Conservation (phyloP, 2,329 filamentous ascomycete genomes). For the Monosporascus sp. region DNA sequence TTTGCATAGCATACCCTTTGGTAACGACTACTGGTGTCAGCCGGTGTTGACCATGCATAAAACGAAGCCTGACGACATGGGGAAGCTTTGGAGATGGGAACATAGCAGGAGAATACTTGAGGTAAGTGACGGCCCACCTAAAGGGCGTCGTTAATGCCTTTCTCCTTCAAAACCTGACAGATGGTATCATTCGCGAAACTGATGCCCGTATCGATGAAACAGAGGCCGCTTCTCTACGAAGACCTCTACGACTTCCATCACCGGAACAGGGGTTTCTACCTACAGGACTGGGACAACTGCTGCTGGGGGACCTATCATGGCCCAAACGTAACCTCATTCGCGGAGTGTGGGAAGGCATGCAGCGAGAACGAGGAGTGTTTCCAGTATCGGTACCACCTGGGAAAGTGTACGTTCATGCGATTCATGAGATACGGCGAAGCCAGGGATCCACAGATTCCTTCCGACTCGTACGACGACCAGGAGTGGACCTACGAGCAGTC, state of each 20-base stretch:
- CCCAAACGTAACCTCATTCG: conserved; percentile 5
- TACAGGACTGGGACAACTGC: conserved; percentile 5
- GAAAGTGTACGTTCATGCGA: conserved; percentile 13
- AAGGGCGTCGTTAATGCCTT: neutral
- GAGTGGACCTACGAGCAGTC: conserved; percentile 3
- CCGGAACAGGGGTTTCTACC: neutral
- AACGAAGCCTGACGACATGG: conserved; percentile 41
- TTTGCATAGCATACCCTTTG: conserved; percentile 43
- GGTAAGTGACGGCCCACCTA: conserved; percentile 19
- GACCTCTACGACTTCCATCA: conserved; percentile 34
- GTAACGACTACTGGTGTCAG: conserved; percentile 44
- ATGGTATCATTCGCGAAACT: conserved; percentile 24
- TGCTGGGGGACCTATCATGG: conserved; percentile 1
- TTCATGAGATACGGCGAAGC: conserved; percentile 10
- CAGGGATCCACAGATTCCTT: conserved; percentile 3
- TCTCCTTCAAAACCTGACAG: neutral
- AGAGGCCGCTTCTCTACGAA: conserved; percentile 32
- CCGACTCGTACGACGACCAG: neutral
- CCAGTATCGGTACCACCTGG: conserved; percentile 16
- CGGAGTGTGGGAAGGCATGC: conserved; percentile 15
- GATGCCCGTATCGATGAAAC: neutral
- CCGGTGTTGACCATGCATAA: conserved; percentile 46
- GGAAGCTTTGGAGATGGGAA: conserved; percentile 43
- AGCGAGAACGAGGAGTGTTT: conserved; percentile 11
- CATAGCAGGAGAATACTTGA: conserved; percentile 25